phyloP scores from a whole-genome alignment of 2,329 filamentous ascomycete genomes.

The Colletotrichum sansevieriae region DNA sequence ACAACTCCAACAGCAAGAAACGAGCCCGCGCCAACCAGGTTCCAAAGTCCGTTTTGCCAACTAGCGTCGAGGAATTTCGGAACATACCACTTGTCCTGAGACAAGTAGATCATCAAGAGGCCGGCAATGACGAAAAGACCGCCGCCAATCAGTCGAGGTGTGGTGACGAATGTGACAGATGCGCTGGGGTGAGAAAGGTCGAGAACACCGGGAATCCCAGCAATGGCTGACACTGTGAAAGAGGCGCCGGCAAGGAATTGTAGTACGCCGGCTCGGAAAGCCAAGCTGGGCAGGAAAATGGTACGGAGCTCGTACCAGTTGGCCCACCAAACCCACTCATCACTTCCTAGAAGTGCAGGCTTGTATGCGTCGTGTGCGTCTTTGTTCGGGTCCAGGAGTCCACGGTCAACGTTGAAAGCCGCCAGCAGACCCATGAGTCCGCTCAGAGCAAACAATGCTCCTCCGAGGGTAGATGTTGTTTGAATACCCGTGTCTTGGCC shows the following conservation, averaged over 20 bases:
- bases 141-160: slow-evolving; percentile 35
- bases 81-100: slow-evolving; percentile 35
- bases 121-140: slow-evolving; percentile 33
- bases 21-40: slow-evolving; percentile 30
- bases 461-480: slow-evolving; percentile 20
- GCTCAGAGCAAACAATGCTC: slow-evolving; percentile 22
- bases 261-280: slow-evolving; percentile 34
- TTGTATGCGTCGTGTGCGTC: slow-evolving; percentile 35
- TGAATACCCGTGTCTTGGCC: slow-evolving; percentile 10
- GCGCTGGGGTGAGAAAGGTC: slow-evolving; percentile 33
- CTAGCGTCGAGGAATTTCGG: slow-evolving; percentile 31
- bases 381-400: slow-evolving; percentile 25
- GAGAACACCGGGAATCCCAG: slow-evolving; percentile 28
- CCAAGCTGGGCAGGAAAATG: slow-evolving; percentile 22
- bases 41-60: slow-evolving; percentile 39
- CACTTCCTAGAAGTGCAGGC: slow-evolving; percentile 31
- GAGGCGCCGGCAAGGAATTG: slow-evolving; percentile 27
- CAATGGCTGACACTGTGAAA: slow-evolving; percentile 33
- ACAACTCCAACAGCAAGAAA: slow-evolving; percentile 34
- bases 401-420: slow-evolving; percentile 36
- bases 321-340: slow-evolving; percentile 32
- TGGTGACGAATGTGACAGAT: slow-evolving; percentile 30
- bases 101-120: slow-evolving; percentile 27
- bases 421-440: slow-evolving; percentile 29
- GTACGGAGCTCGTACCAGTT: slow-evolving; percentile 24